phyloP scores from a whole-genome alignment of 2,329 filamentous ascomycete species.

The Ophiocordyceps australis region DNA sequence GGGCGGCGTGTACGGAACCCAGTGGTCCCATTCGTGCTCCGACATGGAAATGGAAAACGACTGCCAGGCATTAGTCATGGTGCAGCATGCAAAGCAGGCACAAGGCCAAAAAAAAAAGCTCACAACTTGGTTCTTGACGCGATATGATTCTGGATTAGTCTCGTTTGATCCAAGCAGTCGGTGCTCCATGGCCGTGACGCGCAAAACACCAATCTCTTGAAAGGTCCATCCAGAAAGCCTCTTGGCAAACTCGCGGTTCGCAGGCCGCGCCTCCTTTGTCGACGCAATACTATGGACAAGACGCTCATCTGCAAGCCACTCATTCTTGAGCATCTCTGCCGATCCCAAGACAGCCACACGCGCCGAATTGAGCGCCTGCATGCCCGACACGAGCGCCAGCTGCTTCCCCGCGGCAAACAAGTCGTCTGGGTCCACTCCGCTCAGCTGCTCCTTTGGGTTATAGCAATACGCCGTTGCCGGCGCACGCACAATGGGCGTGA shows the following conservation, averaged over 20 bases:
- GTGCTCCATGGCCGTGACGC: slow-evolving; percentile 71
- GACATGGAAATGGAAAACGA: slow-evolving; percentile 78
- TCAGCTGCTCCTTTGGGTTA: slow-evolving; percentile 73
- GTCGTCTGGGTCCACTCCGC: slow-evolving; percentile 48
- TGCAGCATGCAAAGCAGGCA: no score
- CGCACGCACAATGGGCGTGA: slow-evolving; percentile 68
- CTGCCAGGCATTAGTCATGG: slow-evolving; percentile 22
- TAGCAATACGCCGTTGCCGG: slow-evolving; percentile 81
- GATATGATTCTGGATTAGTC: slow-evolving; percentile 75
- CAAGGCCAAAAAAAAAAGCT: slow-evolving; percentile 20
- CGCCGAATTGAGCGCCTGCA: slow-evolving; percentile 89
- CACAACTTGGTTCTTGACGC: slow-evolving; percentile 94
- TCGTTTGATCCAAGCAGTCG: slow-evolving; percentile 36
- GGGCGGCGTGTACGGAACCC: slow-evolving; percentile 54
- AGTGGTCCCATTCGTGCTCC: slow-evolving; percentile 62
- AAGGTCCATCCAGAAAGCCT: slow-evolving; percentile 89
- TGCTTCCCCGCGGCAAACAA: slow-evolving; percentile 73
- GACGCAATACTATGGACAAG: no score
- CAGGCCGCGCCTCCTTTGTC: slow-evolving; percentile 36
- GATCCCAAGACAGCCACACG: slow-evolving; percentile 75
- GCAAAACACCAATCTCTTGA: slow-evolving; percentile 79
- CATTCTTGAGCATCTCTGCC: slow-evolving; percentile 70
- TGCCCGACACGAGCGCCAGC: slow-evolving; percentile 63
- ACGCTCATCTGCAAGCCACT: slow-evolving; percentile 73
- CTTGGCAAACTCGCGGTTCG: slow-evolving; percentile 73